Conservation (phyloP, 345 rosid genomes). For the Citrus medica region DNA sequence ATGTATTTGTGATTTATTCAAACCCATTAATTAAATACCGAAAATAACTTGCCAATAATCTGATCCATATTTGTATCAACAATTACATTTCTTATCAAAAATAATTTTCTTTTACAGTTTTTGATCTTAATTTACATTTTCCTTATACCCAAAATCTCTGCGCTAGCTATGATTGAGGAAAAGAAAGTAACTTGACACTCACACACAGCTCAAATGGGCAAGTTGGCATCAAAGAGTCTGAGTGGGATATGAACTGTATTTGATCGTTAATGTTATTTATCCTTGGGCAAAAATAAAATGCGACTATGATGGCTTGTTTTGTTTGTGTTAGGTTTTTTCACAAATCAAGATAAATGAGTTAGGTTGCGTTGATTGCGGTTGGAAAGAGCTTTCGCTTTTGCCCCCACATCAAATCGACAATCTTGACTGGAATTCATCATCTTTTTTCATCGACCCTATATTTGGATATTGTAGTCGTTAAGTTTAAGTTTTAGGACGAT, state of each 20-base stretch:
- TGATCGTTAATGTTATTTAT: neutral
- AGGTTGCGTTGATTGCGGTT: constrained; percentile 37
- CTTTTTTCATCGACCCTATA: neutral
- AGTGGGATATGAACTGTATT: constrained; percentile 24
- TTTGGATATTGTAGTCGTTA: constrained; percentile 17
- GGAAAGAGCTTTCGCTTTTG: neutral
- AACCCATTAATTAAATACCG: neutral
- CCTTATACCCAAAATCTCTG: neutral
- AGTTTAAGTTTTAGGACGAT: constrained; percentile 9
- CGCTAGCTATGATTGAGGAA: neutral
- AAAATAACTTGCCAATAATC: neutral
- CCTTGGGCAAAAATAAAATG: neutral
- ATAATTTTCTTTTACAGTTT: neutral
- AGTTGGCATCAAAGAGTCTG: neutral
- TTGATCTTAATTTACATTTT: too few species aligned
- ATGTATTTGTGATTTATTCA: neutral
- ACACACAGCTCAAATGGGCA: neutral
- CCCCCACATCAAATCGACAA: constrained; percentile 16
- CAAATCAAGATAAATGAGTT: neutral
- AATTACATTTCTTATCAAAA: too few species aligned
- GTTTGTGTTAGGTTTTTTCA: constrained; percentile 4
- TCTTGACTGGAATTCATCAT: constrained; percentile 12
- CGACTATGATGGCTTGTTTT: neutral
- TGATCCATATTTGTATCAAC: neutral
- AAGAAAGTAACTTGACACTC: neutral